A percentile compares a stretch with the other conserved stretches of the same genome.
phyloP scores from a whole-genome alignment of 306 rosid species.

The Quercus parvula region DNA sequence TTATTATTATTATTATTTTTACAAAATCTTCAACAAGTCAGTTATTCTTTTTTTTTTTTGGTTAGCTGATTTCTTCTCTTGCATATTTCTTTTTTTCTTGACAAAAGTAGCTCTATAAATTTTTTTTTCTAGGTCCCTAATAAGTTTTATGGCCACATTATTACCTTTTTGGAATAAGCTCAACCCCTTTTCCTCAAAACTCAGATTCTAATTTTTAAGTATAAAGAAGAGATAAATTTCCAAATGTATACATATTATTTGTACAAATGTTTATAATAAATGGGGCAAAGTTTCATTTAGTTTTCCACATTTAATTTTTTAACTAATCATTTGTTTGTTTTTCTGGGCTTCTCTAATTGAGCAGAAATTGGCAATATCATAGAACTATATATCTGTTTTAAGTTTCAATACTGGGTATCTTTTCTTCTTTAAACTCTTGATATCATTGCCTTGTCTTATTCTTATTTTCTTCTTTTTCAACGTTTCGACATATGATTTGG shows the following conservation, averaged over 20 bases:
- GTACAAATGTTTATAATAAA: background rate
- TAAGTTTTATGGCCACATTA: background rate
- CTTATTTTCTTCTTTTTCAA: background rate
- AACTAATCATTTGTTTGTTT: background rate
- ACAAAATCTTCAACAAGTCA: too few species aligned
- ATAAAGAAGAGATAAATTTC: background rate
- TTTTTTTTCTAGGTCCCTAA: background rate
- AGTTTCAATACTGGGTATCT: background rate
- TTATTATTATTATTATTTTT: too few species aligned
- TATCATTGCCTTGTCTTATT: background rate
- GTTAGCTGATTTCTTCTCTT: background rate
- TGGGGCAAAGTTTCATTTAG: background rate
- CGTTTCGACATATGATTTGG: background rate
- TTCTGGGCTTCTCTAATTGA: background rate
- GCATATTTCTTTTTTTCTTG: background rate
- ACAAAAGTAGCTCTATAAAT: background rate
- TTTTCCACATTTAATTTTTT: background rate
- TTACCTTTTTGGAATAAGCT: background rate
- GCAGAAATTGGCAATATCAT: background rate
- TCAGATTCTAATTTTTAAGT: background rate
- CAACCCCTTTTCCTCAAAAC: background rate
- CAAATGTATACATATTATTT: background rate
- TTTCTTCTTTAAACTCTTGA: background rate
- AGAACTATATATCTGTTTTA: background rate
- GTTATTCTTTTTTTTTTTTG: too few species aligned